Conservation (phyloP, 768 basidiomycete genomes). For the Candolleomyces eurysporus region DNA sequence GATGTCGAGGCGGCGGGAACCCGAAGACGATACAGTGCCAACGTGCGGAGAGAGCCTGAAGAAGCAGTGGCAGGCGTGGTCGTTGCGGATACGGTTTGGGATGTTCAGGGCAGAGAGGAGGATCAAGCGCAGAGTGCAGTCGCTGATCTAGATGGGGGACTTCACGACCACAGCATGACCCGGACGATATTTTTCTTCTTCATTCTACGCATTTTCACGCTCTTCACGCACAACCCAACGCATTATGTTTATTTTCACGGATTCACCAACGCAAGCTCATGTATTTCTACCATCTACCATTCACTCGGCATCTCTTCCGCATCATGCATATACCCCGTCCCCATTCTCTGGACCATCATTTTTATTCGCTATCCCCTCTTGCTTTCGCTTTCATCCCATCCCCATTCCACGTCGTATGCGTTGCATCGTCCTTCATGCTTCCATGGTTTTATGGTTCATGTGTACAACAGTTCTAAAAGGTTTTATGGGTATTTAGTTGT, state of each 20-base stretch:
- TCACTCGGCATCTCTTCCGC: neutral
- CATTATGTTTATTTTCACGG: neutral
- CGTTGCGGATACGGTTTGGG: slow-evolving; percentile 53
- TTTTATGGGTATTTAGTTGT: too few species aligned
- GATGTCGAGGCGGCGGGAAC: neutral
- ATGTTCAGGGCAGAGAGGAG: slow-evolving; percentile 49
- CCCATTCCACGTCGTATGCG: neutral
- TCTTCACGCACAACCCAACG: slow-evolving; percentile 1
- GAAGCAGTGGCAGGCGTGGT: slow-evolving; percentile 61
- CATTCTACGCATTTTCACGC: neutral
- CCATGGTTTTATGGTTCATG: neutral
- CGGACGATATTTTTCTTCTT: neutral
- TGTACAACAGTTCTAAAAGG: neutral
- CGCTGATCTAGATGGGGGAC: slow-evolving; percentile 13
- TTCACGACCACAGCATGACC: slow-evolving; percentile 6
- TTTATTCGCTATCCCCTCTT: neutral
- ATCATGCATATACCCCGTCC: neutral
- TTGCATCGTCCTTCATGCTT: neutral
- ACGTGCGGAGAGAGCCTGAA: slow-evolving; percentile 54
- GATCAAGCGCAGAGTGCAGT: slow-evolving; percentile 28
- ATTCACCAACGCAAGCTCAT: neutral
- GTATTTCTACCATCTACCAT: slow-evolving; percentile 12
- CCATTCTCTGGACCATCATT: neutral
- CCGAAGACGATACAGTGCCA: slow-evolving; percentile 39
- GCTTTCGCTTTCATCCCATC: neutral